A percentile compares a stretch with the other conserved stretches of the same genome.
Evolutionary conservation across 2,329 filamentous ascomycete genomes (phyloP).

Genomic region (Cladophialophora psammophila): DNA sequence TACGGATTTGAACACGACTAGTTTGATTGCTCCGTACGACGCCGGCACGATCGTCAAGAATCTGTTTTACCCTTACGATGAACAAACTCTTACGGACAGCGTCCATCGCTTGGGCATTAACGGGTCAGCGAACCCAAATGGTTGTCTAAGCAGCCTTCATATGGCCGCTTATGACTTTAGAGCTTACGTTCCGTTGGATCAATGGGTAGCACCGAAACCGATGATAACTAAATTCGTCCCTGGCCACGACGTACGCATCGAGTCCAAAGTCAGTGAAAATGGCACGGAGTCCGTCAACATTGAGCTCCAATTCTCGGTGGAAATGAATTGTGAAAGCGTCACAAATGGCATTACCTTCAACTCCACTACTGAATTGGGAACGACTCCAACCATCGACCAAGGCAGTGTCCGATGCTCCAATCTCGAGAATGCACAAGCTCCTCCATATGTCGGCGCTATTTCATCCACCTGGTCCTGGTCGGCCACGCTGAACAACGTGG

Average conservation of each 20-base stretch:
- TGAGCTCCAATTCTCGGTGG: conserved; percentile 64
- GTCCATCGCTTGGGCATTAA: conserved; percentile 57
- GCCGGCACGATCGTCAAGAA: conserved; percentile 65
- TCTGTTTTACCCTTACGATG: conserved; percentile 68
- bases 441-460: conserved; percentile 60
- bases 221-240: conserved; percentile 67
- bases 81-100: conserved; percentile 59
- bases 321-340: conserved; percentile 68
- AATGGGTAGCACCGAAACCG: conserved; percentile 61
- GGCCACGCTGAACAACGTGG: conserved; percentile 60
- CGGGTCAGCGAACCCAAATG: conserved; percentile 58
- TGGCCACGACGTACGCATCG: conserved; percentile 66
- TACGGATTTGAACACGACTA: conserved; percentile 43
- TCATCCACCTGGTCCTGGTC: conserved; percentile 63
- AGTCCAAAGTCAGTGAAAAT: conserved; percentile 55
- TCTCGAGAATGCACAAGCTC: conserved; percentile 46
- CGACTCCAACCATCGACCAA: conserved; percentile 53
- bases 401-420: conserved; percentile 56
- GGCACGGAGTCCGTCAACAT: conserved; percentile 58
- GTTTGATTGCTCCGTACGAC: conserved; percentile 65
- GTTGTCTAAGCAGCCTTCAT: conserved; percentile 62
- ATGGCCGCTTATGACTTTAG: conserved; percentile 66
- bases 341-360: conserved; percentile 58
- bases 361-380: conserved; percentile 60
- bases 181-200: conserved; percentile 63